Base-by-base conservation (phyloP, 768 basidiomycete genomes). In the Tubosaeta sp. region DNA sequence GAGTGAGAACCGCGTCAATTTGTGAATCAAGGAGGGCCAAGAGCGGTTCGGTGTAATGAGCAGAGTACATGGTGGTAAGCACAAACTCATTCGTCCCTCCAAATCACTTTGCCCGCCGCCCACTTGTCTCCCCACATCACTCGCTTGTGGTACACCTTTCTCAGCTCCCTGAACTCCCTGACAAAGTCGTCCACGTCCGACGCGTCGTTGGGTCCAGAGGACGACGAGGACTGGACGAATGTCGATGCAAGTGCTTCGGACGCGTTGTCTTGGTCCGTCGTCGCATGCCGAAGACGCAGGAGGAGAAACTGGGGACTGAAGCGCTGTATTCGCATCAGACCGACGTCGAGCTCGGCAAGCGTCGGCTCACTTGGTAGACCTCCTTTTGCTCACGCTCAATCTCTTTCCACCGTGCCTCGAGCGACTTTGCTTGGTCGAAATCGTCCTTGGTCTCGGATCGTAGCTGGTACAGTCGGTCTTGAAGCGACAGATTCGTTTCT, bases 121-220 rank as follows among this genome's bases (percentile, higher is more conserved):
- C 94, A 97, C 58, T 86, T 76, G 63, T 93, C 89, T 16, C 83
- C 82, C 89, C 91, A 96, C 65, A 95, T 84, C 2, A 84, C 84
- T 16, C 94, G 77, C 69, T 95, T 96, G 67, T 98, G 94, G 68
- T 93, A 97, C n/a, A 78, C 76, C 71, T 91, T 94, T 57, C 95
- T 73, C 35, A 83, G 66, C 46, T 93, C 91, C 62, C 86, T 90
- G 72, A 94, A 96, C 59, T 91, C 83, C 59, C 76, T 84, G 46
- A 96, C 81, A 57, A 97, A 98, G 39, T 86, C 82, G 52, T 96
- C 94, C 21, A 94, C 79, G 30, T 89, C 88, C 46, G 56, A 46
- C 53, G 66, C 55, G 39, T 69, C 65, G 44, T 51, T 59, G 48
- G 55, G 34, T 21, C 24, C 58, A 18, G 69, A 56, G 18, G 69